Percentiles rank a stretch among this genome's conserved stretches.
Evolutionary conservation across 1,139 yeast species (phyloP).

Genomic region (Yamadazyma taylorii): DNA sequence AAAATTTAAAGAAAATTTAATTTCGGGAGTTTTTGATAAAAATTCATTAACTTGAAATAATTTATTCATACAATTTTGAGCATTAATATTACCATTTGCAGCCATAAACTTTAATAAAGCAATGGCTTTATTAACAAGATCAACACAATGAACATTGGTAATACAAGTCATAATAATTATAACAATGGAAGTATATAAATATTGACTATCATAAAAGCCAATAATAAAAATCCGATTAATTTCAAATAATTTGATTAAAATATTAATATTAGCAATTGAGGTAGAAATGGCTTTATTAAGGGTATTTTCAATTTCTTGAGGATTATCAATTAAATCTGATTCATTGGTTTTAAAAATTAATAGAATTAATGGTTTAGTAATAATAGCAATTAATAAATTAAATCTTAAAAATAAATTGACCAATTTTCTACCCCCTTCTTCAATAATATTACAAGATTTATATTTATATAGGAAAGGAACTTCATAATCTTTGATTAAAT

Average conservation of each 20-base stretch:
- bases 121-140: conserved; percentile 33
- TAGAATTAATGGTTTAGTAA: conserved; percentile 46
- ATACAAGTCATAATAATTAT: conserved; percentile 40
- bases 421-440: conserved; percentile 24
- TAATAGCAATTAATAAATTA: conserved; percentile 45
- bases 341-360: conserved; percentile 38
- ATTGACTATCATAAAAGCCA: conserved; percentile 57
- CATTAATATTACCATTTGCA: conserved; percentile 42
- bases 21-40: conserved; percentile 22
- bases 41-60: conserved; percentile 21
- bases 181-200: conserved; percentile 45
- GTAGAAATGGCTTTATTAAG: conserved; percentile 40
- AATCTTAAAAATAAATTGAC: conserved; percentile 48
- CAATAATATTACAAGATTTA: conserved; percentile 22
- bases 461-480: conserved; percentile 29
- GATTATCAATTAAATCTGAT: conserved; percentile 25
- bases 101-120: conserved; percentile 41
- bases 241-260: conserved; percentile 35
- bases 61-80: conserved; percentile 28
- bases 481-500: conserved; percentile 33
- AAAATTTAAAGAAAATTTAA: conserved; percentile 20
- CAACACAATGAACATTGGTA: conserved; percentile 26
- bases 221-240: conserved; percentile 38
- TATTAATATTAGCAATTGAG: conserved; percentile 41
- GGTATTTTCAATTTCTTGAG: conserved; percentile 31